Base-by-base conservation (phyloP, 2,329 filamentous ascomycete species). In the Fusarium succisae region DNA sequence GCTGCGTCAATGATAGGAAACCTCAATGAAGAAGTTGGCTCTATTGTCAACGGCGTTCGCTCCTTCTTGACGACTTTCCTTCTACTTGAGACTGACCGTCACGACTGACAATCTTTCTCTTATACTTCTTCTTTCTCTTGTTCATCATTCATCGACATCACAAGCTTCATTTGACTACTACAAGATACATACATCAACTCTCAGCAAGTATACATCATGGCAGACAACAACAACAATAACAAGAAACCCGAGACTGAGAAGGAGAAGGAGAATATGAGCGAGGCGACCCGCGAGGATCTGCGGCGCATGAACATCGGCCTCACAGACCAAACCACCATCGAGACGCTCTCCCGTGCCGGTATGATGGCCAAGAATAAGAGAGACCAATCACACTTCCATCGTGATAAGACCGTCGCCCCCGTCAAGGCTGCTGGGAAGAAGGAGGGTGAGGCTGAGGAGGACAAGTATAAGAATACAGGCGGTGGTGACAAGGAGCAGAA, bases 251-350 rank as follows among this genome's bases (percentile, higher is more conserved):
- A 38, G 30, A 35, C 32, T 35, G 14, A 48, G 30, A 44, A 47
- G 35, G 12, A 48, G 26, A 44, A 47, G 35, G 32, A 47, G n/a
- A 41, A 39, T 38, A 53, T 68, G 24, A 55, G 66, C 22, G 55
- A 76, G 14, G 48, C 67, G 32, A 65, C 54, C 22, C 54, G 57
- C 14, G 55, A 66, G n/a, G 69, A 65, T n/a, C 20, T 76, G 15
- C 59, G 71, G 8, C 75, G 76, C 10, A 78, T 78, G 76, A 78
- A 76, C 8, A 24, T 39, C 6, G 50, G 63, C 18, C 75, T 78
- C n/a, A 75, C 73, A 20, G 48, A 78, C 62, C 76, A 78, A 51
- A 37, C 30, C 17, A 78, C 76, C 20, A 78, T 77, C 24, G 61
- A 72, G 32, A 71, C 69, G 18, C 76, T 78, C 18, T 69, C 73